These are phyloP conservation scores for Euphorbia tirucalli DNA, from an alignment of 345 rosid species.

Conservation along the genomic window DNA sequence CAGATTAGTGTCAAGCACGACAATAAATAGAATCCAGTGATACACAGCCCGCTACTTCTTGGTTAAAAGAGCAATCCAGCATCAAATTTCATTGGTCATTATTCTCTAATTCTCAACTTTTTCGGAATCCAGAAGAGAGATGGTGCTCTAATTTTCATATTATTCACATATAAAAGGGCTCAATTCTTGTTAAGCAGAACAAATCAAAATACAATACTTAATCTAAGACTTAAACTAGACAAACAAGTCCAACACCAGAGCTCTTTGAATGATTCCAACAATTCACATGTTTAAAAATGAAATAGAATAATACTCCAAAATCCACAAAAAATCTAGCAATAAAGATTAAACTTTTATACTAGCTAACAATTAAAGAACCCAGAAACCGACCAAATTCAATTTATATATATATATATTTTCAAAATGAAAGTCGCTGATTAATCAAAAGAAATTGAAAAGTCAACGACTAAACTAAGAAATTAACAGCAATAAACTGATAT, in stretches of 20 bases:
- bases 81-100: background rate
- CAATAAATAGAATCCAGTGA: background rate
- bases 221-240: background rate
- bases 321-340: background rate
- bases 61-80: background rate
- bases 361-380: background rate
- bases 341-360: background rate
- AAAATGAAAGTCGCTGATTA: background rate
- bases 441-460: constrained; percentile 4
- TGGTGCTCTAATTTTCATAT: background rate
- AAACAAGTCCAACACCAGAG: background rate
- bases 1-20: background rate
- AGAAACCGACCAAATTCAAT: background rate
- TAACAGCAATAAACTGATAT: background rate
- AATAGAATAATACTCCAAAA: background rate
- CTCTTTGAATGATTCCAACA: background rate
- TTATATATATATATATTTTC: too few species aligned
- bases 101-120: background rate
- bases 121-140: background rate
- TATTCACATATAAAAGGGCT: background rate
- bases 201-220: background rate
- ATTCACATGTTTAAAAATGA: background rate
- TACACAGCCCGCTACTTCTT: background rate
- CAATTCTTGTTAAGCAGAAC: background rate
- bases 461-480: background rate